Evolutionary conservation across 2,329 filamentous ascomycete species (phyloP).

Genomic region (Neurospora crassa): DNA sequence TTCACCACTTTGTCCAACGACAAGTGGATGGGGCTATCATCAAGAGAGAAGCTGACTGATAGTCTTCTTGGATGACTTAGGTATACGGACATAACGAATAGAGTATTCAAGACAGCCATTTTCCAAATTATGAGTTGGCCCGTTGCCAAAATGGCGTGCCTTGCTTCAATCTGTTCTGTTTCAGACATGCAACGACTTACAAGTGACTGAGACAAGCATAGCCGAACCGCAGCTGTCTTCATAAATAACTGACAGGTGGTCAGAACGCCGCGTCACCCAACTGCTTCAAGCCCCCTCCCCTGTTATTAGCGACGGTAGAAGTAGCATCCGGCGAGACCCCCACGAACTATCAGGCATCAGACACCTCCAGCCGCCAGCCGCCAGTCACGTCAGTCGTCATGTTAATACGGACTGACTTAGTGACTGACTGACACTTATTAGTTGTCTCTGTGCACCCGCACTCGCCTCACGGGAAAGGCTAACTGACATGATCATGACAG

Average conservation of each 20-base stretch:
- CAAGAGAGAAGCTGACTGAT: background rate
- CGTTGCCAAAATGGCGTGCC: background rate
- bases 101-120: background rate
- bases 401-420: background rate
- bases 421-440: background rate
- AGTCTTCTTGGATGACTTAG: background rate
- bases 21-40: background rate
- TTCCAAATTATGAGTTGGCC: background rate
- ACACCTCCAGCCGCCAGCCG: background rate
- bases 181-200: background rate
- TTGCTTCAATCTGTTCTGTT: background rate
- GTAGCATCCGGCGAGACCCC: background rate
- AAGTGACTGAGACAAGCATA: background rate
- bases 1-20: background rate
- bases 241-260: background rate
- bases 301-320: background rate
- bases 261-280: background rate
- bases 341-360: background rate
- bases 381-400: background rate
- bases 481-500: background rate
- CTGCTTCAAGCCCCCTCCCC: background rate
- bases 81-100: background rate
- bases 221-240: background rate
- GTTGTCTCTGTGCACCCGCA: background rate
- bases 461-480: background rate